Evolutionary conservation across 306 rosid species (phyloP), one percentile per base, ranked within the genome.

Genomic region (Cucumis melo): DNA sequence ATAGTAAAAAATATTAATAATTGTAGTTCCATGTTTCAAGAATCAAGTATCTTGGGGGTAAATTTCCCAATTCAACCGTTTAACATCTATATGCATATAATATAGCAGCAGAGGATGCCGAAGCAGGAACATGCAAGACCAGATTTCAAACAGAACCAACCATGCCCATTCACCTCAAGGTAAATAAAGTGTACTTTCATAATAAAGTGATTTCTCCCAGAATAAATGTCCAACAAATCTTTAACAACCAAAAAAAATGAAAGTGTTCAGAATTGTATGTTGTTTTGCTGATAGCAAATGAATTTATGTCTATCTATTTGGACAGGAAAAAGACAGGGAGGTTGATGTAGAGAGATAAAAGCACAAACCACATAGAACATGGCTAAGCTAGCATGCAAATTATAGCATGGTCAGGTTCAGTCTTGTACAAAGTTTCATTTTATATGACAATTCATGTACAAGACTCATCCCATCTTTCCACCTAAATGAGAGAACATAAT

Each of bases 141-240:
- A 92, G 81, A 81, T 85, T 92, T 80, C 92, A 87, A 81, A 81
- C 89, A 2, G 98, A 92, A 73, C 97, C 99, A 20, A 92, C 99
- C 55, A 66, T 92, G 79, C 98, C 99, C 0, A 84, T 95, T 70
- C 84, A 81, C 80, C 93, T 95, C 67, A 90, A 92, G 99, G 99
- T 95, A 89, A 77, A 80, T 62, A 71, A 60, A 58, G 48, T 38
- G 10, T 81, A 36, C 20, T 61, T 29, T 62, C 34, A 77, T 50
- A 20, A 11, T 59, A 13, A 32, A 32, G 50, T 59, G 56, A 39
- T 42, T 51, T 15, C 44, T 48, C 55, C 74, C 66, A 60, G 71
- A 38, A 23, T 50, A 46, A 15, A 73, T 51, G 39, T 27, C 29
- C 48, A 29, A 6, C 60, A 15, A 29, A 29, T 73, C 77, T 73